Evolutionary conservation across 1,139 yeast genomes (phyloP).

Genomic region (Scheffersomyces illinoinensis): DNA sequence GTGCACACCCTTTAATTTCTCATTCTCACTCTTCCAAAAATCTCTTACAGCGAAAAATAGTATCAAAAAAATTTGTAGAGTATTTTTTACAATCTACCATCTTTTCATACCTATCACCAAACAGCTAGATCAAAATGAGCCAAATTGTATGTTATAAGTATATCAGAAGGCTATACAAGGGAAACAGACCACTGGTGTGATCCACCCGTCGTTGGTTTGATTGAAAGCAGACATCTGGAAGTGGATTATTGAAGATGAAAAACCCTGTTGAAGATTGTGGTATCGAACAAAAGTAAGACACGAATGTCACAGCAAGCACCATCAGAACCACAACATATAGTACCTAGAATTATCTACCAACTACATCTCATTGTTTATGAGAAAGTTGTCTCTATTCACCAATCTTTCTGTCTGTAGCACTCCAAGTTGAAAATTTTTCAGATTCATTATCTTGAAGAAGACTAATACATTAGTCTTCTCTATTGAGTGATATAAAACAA

Average conservation of each 20-base stretch:
- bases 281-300: background rate
- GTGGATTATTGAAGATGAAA: background rate
- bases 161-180: background rate
- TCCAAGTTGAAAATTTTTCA: background rate
- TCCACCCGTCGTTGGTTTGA: background rate
- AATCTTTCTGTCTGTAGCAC: background rate
- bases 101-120: slow-evolving; percentile 22
- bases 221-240: background rate
- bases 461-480: background rate
- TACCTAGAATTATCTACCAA: slow-evolving; percentile 1
- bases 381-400: background rate
- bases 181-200: background rate
- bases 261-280: background rate
- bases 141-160: slow-evolving; percentile 27
- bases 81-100: slow-evolving; percentile 12
- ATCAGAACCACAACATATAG: background rate
- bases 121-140: slow-evolving; percentile 33
- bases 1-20: slow-evolving; percentile 5
- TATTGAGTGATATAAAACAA: background rate
- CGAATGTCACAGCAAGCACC: background rate
- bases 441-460: background rate
- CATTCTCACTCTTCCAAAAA: slow-evolving; percentile 1
- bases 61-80: slow-evolving; percentile 15
- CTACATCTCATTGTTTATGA: background rate
- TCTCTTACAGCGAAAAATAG: slow-evolving; percentile 7